A percentile compares a stretch with the other conserved stretches of the same genome.
Evolutionary conservation across 2,329 filamentous ascomycete genomes (phyloP).

Genomic region (Botrytis fabae): DNA sequence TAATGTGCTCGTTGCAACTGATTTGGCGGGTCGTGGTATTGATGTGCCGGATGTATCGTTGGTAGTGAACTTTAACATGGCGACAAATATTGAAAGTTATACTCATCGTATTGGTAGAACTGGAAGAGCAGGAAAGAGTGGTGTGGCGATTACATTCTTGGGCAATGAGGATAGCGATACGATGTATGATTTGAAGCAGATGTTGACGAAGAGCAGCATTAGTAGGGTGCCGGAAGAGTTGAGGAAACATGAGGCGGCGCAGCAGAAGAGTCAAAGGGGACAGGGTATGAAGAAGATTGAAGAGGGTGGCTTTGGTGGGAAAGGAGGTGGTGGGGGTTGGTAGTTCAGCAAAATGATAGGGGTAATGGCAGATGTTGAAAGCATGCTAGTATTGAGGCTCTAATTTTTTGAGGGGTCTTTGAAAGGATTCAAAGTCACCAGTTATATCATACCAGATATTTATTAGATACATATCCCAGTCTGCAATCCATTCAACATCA

Average conservation of each 20-base stretch:
- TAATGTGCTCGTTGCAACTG: conserved; percentile 91
- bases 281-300: conserved; percentile 50
- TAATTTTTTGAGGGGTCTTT: no score
- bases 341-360: background rate
- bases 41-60: conserved; percentile 92
- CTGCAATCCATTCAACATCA: background rate
- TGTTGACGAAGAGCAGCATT: conserved; percentile 86
- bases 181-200: conserved; percentile 93
- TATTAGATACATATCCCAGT: background rate
- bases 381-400: no score
- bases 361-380: background rate
- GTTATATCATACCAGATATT: background rate
- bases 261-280: conserved; percentile 67
- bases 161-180: conserved; percentile 87
- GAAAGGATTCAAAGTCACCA: background rate
- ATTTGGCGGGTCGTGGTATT: conserved; percentile 95
- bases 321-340: conserved; percentile 36
- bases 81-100: conserved; percentile 86
- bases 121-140: conserved; percentile 93
- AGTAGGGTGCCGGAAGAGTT: conserved; percentile 90
- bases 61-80: conserved; percentile 99
- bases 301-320: conserved; percentile 42
- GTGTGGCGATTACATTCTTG: conserved; percentile 94
- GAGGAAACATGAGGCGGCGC: conserved; percentile 84
- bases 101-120: conserved; percentile 97